Conservation (phyloP, 2,329 filamentous ascomycete genomes). For the Diaporthe australafricana region DNA sequence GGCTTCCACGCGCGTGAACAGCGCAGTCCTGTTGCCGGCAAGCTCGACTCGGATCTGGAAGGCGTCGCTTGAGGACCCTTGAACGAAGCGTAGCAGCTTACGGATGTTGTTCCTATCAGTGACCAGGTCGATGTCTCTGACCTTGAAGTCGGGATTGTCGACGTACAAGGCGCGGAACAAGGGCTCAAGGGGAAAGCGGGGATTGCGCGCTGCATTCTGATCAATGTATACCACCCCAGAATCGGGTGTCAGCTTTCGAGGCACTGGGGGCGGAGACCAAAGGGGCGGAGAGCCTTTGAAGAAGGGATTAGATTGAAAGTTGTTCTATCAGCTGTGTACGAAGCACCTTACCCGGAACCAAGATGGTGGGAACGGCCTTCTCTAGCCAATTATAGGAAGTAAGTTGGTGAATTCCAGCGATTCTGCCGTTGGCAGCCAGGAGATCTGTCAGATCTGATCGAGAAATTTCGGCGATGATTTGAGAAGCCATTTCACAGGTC, state of each 20-base stretch:
- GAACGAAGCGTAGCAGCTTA: constrained; percentile 59
- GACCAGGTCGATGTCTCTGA: constrained; percentile 53
- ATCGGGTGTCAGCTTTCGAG: constrained; percentile 47
- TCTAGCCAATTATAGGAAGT: constrained; percentile 65
- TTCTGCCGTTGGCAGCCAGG: too few species aligned
- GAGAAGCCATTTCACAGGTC: too few species aligned
- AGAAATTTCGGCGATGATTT: too few species aligned
- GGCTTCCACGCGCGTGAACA: constrained; percentile 52
- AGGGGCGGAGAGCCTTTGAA: constrained; percentile 49
- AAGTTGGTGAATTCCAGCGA: constrained; percentile 53
- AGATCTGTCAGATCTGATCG: constrained; percentile 40
- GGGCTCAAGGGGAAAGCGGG: constrained; percentile 57
- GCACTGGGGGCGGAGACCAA: constrained; percentile 48
- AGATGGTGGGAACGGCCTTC: constrained; percentile 53
- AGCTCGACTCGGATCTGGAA: constrained; percentile 58
- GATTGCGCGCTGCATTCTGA: constrained; percentile 58
- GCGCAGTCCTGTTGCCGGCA: constrained; percentile 48
- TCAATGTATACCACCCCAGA: constrained; percentile 55
- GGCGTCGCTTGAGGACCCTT: constrained; percentile 43
- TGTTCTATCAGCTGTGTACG: too few species aligned
- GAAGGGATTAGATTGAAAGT: too few species aligned
- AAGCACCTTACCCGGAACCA: constrained; percentile 61
- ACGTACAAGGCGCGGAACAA: constrained; percentile 57
- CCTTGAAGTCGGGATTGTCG: constrained; percentile 52
- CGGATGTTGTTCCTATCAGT: constrained; percentile 61